Percentiles rank a stretch among this genome's conserved stretches.
Conservation (phyloP, 139 green algal species). For the Trebouxia sp. region DNA sequence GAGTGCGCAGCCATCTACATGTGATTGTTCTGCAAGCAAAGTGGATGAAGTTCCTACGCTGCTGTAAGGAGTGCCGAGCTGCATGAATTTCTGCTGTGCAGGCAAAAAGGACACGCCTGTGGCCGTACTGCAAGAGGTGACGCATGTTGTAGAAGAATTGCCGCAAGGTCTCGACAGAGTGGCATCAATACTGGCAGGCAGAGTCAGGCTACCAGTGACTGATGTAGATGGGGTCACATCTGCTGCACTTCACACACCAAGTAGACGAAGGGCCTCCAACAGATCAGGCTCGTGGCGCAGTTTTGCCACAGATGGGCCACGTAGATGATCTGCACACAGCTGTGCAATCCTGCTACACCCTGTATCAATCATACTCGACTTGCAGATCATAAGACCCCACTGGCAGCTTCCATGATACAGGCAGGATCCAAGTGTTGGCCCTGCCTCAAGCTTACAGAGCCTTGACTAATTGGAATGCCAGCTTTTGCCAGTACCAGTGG, state of each 20-base stretch:
- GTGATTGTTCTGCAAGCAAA: neutral
- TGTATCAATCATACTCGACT: too few species aligned
- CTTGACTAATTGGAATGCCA: too few species aligned
- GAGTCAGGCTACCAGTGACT: neutral
- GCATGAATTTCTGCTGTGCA: too few species aligned
- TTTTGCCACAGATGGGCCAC: neutral
- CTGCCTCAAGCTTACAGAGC: too few species aligned
- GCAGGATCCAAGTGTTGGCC: too few species aligned
- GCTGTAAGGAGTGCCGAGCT: too few species aligned
- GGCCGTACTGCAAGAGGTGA: neutral
- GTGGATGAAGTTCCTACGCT: too few species aligned
- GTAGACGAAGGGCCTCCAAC: neutral
- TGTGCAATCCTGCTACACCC: neutral
- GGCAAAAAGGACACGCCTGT: conserved; percentile 1
- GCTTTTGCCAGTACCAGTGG: too few species aligned
- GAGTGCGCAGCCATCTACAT: neutral
- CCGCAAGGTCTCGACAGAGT: neutral
- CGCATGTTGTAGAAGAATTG: neutral
- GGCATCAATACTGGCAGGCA: neutral
- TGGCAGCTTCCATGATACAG: too few species aligned
- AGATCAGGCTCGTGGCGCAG: neutral
- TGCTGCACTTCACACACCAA: neutral
- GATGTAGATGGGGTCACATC: too few species aligned
- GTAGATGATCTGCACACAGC: neutral
- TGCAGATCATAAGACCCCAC: too few species aligned